These are phyloP conservation scores for Epicoccum sorghinum DNA, from an alignment of 2,329 filamentous ascomycete species.

Conservation along the genomic window DNA sequence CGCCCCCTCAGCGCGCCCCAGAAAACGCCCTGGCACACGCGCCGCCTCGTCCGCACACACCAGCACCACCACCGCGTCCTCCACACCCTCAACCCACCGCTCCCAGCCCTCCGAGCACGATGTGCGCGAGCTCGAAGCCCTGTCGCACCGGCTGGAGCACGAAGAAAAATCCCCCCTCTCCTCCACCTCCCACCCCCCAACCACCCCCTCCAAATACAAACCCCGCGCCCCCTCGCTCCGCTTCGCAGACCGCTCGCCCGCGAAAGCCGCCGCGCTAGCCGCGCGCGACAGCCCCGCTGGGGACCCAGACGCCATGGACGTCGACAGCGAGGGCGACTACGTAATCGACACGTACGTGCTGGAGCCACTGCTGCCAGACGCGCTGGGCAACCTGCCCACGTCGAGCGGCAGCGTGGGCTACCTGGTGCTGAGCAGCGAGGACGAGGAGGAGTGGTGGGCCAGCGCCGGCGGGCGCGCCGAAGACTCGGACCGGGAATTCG, in stretches of 20 bases:
- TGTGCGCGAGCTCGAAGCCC: slow-evolving; percentile 40
- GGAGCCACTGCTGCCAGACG: slow-evolving; percentile 48
- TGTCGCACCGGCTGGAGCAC: slow-evolving; percentile 41
- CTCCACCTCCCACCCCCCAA: slow-evolving; percentile 14
- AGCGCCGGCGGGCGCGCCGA: slow-evolving; percentile 51
- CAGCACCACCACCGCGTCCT: slow-evolving; percentile 7
- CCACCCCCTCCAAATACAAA: slow-evolving; percentile 38
- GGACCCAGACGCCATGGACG: no score
- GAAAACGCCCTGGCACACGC: slow-evolving; percentile 39
- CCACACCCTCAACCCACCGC: slow-evolving; percentile 14
- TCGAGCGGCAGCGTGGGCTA: slow-evolving; percentile 48
- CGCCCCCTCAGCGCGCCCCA: slow-evolving; percentile 19
- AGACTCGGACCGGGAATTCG: slow-evolving; percentile 56
- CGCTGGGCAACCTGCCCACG: slow-evolving; percentile 32
- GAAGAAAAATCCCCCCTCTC: slow-evolving; percentile 22
- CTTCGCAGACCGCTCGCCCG: slow-evolving; percentile 43
- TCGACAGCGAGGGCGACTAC: slow-evolving; percentile 50
- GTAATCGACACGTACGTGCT: slow-evolving; percentile 69
- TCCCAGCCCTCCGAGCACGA: slow-evolving; percentile 31
- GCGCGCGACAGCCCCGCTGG: slow-evolving; percentile 10
- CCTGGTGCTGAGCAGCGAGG: slow-evolving; percentile 57
- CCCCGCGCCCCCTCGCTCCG: slow-evolving; percentile 43
- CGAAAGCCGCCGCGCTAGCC: slow-evolving; percentile 28
- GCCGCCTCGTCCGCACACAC: slow-evolving; percentile 22
- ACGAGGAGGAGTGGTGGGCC: slow-evolving; percentile 62